phyloP scores from a whole-genome alignment of 495 filamentous ascomycete species.

The Symbiotaphrina buchneri region DNA sequence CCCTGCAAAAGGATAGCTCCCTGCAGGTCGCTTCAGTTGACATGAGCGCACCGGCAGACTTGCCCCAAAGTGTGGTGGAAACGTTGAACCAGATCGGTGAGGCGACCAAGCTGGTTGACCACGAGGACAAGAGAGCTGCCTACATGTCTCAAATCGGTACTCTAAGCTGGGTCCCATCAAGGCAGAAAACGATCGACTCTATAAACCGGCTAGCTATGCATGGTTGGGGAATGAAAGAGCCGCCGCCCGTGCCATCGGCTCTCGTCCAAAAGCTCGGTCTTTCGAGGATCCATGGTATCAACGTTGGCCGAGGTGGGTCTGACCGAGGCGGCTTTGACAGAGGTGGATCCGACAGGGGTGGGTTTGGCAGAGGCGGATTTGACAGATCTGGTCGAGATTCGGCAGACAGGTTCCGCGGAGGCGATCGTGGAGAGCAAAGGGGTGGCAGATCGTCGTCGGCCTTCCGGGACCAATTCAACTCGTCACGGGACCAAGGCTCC shows the following conservation, averaged over 20 bases:
- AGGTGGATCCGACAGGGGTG: slow-evolving; percentile 3
- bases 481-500: too few species aligned
- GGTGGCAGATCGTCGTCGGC: too few species aligned
- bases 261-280: slow-evolving; percentile 25
- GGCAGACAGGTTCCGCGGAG: too few species aligned
- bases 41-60: slow-evolving; percentile 18
- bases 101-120: slow-evolving; percentile 14
- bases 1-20: slow-evolving; percentile 34
- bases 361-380: slow-evolving; percentile 2
- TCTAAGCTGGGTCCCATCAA: slow-evolving; percentile 11
- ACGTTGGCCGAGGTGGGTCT: slow-evolving; percentile 12
- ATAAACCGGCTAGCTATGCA: slow-evolving; percentile 38
- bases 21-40: slow-evolving; percentile 28
- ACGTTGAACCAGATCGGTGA: slow-evolving; percentile 15
- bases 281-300: slow-evolving; percentile 17
- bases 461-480: too few species aligned
- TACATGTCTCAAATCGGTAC: slow-evolving; percentile 29
- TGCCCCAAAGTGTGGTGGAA: slow-evolving; percentile 11
- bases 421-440: slow-evolving; percentile 1
- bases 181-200: slow-evolving; percentile 18
- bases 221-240: slow-evolving; percentile 35
- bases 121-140: slow-evolving; percentile 20
- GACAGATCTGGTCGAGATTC: not conserved
- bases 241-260: slow-evolving; percentile 25
- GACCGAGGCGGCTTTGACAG: slow-evolving; percentile 1